Conservation (phyloP, 2,329 filamentous ascomycete genomes). For the Gaeumannomyces sp. region DNA sequence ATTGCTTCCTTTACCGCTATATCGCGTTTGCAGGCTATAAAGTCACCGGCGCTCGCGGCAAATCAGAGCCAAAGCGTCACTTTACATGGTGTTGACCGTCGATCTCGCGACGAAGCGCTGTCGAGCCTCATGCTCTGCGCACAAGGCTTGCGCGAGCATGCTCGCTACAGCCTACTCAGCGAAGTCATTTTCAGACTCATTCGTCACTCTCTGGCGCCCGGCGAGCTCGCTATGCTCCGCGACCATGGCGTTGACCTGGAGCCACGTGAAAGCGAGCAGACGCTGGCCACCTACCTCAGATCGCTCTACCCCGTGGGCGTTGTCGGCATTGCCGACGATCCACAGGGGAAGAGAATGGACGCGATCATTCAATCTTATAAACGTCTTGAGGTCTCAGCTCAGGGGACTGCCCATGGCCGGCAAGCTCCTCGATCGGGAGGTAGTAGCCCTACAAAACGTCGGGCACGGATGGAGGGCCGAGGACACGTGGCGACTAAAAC, state of each 20-base stretch:
- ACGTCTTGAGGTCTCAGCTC: background rate
- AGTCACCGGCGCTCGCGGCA: background rate
- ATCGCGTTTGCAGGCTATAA: background rate
- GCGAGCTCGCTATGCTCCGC: background rate
- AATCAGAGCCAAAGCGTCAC: background rate
- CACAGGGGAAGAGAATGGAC: background rate
- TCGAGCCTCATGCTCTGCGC: slow-evolving; percentile 3
- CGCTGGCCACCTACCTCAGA: background rate
- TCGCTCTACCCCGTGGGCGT: background rate
- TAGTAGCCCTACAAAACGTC: no score
- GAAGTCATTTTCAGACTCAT: background rate
- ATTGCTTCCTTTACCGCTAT: background rate
- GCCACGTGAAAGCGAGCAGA: background rate
- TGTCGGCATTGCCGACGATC: background rate
- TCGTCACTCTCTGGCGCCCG: background rate
- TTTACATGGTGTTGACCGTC: background rate
- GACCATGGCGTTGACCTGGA: background rate
- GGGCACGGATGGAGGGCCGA: no score
- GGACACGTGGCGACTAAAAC: no score
- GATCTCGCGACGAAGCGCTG: background rate
- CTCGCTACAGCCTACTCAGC: background rate
- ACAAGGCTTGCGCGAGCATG: background rate
- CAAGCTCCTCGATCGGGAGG: no score
- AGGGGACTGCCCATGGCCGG: no score
- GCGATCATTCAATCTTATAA: background rate